A percentile compares a stretch with the other conserved stretches of the same genome.
phyloP scores from a whole-genome alignment of 1,284 basidiomycete genomes.

The Singerocomus inundabilis region DNA sequence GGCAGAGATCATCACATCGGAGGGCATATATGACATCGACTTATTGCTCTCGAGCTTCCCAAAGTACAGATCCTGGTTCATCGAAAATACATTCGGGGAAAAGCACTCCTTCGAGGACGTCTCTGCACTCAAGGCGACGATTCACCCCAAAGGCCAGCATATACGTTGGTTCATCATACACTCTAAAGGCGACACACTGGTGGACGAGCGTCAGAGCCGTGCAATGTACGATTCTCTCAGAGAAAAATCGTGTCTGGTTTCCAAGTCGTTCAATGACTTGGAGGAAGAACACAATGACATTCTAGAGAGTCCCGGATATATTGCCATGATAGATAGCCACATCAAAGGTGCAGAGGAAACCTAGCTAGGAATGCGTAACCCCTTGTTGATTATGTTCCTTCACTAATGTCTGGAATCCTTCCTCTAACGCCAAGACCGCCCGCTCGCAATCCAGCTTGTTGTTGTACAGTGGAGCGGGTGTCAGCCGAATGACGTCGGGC shows the following conservation, averaged over 20 bases:
- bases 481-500: slow-evolving; percentile 87
- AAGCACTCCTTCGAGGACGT: slow-evolving; percentile 46
- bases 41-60: slow-evolving; percentile 61
- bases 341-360: slow-evolving; percentile 11
- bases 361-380: not conserved
- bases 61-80: slow-evolving; percentile 62
- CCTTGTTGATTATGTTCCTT: slow-evolving; percentile 10
- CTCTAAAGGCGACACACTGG: slow-evolving; percentile 65
- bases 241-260: slow-evolving; percentile 38
- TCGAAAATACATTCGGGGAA: slow-evolving; percentile 58
- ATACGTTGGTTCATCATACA: slow-evolving; percentile 71
- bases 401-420: slow-evolving; percentile 40
- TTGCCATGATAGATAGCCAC: slow-evolving; percentile 48
- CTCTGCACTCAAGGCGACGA: slow-evolving; percentile 45
- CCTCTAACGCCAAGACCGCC: slow-evolving; percentile 63
- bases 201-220: slow-evolving; percentile 62
- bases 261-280: slow-evolving; percentile 46
- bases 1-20: slow-evolving; percentile 58
- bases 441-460: slow-evolving; percentile 73
- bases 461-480: slow-evolving; percentile 85
- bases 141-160: slow-evolving; percentile 34
- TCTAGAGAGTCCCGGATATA: slow-evolving; percentile 44
- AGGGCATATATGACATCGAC: slow-evolving; percentile 76
- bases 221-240: slow-evolving; percentile 55
- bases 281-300: slow-evolving; percentile 57